Base-by-base conservation (phyloP, 2,329 filamentous ascomycete genomes). In the Alternaria sp. region DNA sequence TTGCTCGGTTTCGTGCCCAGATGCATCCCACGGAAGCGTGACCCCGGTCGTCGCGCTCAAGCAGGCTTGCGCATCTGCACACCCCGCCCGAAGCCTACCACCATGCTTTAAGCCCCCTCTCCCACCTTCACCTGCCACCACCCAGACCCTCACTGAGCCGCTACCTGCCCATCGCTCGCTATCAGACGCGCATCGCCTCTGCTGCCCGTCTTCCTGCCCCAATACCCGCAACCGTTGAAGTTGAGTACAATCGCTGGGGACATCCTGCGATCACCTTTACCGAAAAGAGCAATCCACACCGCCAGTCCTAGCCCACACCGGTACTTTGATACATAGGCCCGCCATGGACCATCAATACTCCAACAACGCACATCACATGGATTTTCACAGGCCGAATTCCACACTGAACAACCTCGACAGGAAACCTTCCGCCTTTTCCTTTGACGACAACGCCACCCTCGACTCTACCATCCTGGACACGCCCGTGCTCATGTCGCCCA, bases 371-470 rank as follows among this genome's bases (percentile, higher is more conserved):
- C 59, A 69, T 28, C 74, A 75, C 71, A 79, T 79, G 76, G 76
- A 80, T 64, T 81, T 77, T 59, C 75, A 79, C 72, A 68, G 76
- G 19, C 79, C 78, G 28, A 75, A 76, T 57, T 79, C 78, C 56
- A 75, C 77, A 59, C 65, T 77, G 62, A 73, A 69, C 67, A 67
- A 69, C 43, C 70, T 77, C 62, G 79, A 81, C 77, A 74, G 76
- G 50, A 81, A 81, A 70, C 74, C 78, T 32, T 74, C 71, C 44
- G 64, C 71, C 65, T 78, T 78, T 69, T 75, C 77, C 71, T 85
- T 86, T 73, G 84, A 87, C 74, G 85, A 86, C 81, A 83, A 82
- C 54, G 82, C 85, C 70, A 83, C 85, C 54, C 77, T 87, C 55
- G 85, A 87, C 74, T 79, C 83, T 49, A 69, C 65, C 68, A 77